Evolutionary conservation across 1,284 basidiomycete species (phyloP).

Genomic region (Apiotrichum sp.): DNA sequence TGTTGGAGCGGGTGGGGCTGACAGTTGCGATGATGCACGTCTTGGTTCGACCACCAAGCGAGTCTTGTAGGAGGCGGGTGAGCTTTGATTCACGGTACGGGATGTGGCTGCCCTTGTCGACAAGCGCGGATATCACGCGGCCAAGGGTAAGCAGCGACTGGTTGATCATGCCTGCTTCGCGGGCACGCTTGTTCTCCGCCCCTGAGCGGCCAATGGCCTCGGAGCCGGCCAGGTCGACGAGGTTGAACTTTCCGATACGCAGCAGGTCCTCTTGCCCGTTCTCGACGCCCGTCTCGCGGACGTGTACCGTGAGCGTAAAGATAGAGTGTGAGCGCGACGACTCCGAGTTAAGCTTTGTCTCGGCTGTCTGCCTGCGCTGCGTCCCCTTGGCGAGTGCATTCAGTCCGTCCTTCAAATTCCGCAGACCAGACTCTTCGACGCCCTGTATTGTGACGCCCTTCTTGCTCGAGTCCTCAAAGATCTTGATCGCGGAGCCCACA

Average conservation of each 20-base stretch:
- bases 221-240: slow-evolving; percentile 94
- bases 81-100: slow-evolving; percentile 89
- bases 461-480: slow-evolving; percentile 86
- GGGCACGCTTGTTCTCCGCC: slow-evolving; percentile 87
- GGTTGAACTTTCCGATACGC: slow-evolving; percentile 89
- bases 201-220: slow-evolving; percentile 97
- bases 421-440: slow-evolving; percentile 82
- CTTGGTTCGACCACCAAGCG: slow-evolving; percentile 94
- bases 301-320: slow-evolving; percentile 92
- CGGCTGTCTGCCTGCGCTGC: slow-evolving; percentile 84
- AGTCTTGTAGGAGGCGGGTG: slow-evolving; percentile 95
- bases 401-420: slow-evolving; percentile 77
- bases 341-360: slow-evolving; percentile 97
- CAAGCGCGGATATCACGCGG: slow-evolving; percentile 92
- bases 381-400: slow-evolving; percentile 81
- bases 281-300: slow-evolving; percentile 65
- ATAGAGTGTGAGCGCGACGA: slow-evolving; percentile 93
- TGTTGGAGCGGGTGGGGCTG: slow-evolving; percentile 81
- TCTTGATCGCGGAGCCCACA: slow-evolving; percentile 58
- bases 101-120: slow-evolving; percentile 84
- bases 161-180: slow-evolving; percentile 99
- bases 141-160: slow-evolving; percentile 94
- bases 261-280: slow-evolving; percentile 74
- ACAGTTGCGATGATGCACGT: slow-evolving; percentile 97
- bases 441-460: slow-evolving; percentile 82